These are phyloP conservation scores for Hevea brasiliensis DNA, from an alignment of 345 rosid genomes.

Conservation along the genomic window DNA sequence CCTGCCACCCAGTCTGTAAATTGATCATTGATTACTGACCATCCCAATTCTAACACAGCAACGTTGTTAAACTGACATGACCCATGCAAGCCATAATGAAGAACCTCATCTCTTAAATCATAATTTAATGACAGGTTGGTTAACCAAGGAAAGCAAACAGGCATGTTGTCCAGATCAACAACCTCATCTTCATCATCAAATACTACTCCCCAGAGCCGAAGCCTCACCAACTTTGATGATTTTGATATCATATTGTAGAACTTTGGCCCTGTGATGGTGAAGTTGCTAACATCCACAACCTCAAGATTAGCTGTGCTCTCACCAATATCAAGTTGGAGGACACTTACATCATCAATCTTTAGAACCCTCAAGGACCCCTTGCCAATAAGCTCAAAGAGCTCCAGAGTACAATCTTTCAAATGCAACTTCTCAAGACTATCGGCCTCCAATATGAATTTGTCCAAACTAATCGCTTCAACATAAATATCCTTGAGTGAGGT, in stretches of 20 bases:
- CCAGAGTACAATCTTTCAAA: conserved; percentile 69
- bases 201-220: conserved; percentile 72
- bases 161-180: conserved; percentile 66
- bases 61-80: conserved; percentile 52
- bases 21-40: conserved; percentile 57
- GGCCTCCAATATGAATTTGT: conserved; percentile 78
- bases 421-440: conserved; percentile 73
- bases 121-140: conserved; percentile 68
- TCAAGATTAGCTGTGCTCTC: conserved; percentile 65
- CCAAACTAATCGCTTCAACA: conserved; percentile 65
- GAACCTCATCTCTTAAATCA: conserved; percentile 54
- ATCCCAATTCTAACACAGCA: conserved; percentile 65
- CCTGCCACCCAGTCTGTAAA: conserved; percentile 65
- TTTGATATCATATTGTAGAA: conserved; percentile 76
- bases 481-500: conserved; percentile 59
- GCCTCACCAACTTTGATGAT: conserved; percentile 65
- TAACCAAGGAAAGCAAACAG: conserved; percentile 58
- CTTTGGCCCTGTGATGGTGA: conserved; percentile 66
- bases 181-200: conserved; percentile 49
- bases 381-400: conserved; percentile 70
- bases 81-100: conserved; percentile 58
- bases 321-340: conserved; percentile 66
- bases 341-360: conserved; percentile 67
- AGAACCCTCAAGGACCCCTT: conserved; percentile 74
- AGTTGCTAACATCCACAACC: conserved; percentile 64